A percentile compares a stretch with the other conserved stretches of the same genome.
phyloP scores from a whole-genome alignment of 1,139 yeast species.

The Saccharomyces hybrid region DNA sequence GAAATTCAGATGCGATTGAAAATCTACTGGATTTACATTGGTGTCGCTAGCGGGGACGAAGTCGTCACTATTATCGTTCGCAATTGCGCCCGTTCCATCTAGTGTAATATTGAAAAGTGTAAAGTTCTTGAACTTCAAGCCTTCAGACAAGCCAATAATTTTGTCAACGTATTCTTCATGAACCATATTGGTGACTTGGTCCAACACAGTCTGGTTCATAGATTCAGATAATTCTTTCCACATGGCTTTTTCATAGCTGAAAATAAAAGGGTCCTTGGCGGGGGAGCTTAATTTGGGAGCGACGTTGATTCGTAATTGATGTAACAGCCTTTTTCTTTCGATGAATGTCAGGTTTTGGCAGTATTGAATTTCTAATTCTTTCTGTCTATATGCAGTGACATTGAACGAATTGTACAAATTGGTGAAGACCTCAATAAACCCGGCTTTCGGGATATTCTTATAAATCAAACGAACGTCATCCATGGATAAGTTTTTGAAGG shows the following conservation, averaged over 20 bases:
- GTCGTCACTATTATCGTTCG: background rate
- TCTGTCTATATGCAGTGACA: conserved; percentile 19
- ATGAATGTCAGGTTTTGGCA: conserved; percentile 7
- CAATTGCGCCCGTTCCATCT: background rate
- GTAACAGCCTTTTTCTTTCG: conserved; percentile 11
- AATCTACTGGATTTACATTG: background rate
- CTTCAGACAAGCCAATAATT: background rate
- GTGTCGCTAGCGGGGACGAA: background rate
- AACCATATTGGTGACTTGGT: background rate
- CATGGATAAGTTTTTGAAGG: conserved; percentile 11
- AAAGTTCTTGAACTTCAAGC: background rate
- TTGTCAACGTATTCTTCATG: background rate
- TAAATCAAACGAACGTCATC: conserved; percentile 14
- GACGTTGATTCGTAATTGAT: conserved; percentile 10
- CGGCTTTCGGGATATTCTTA: conserved; percentile 16
- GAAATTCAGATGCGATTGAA: background rate
- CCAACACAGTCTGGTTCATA: conserved; percentile 3
- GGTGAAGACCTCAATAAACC: conserved; percentile 16
- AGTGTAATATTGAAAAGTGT: background rate
- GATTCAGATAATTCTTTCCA: conserved; percentile 12
- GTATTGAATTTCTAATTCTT: conserved; percentile 23
- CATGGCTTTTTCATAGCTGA: conserved; percentile 13
- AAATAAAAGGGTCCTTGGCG: conserved; percentile 23
- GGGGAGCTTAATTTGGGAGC: conserved; percentile 17
- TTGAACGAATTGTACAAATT: conserved; percentile 15